Base-by-base conservation (phyloP, 179 eudicot genomes). In the Spergularia azorica region DNA sequence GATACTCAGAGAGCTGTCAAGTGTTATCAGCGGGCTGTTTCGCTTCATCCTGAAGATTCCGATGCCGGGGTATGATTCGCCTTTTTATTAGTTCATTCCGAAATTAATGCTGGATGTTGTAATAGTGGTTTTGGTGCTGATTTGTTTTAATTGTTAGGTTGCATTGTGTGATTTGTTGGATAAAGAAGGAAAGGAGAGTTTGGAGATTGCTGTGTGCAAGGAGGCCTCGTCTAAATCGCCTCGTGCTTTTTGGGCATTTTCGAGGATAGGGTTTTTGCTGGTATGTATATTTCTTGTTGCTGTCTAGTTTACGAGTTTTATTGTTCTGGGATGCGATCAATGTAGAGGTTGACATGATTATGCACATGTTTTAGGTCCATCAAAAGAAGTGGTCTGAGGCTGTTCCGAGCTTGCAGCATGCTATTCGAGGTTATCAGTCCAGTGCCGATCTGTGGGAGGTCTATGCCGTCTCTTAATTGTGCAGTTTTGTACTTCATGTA, bases 381-480 rank as follows among this genome's bases (percentile, higher is more conserved):
- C 97, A 89, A 71, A 83, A 86, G 71, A 91, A 87, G 74, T 95
- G 96, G 97, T 82, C 94, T 54, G 96, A 91, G 80, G 97, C 99
- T 75, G 93, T 94, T 71, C 96, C 84, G 38, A 91, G 88, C 81
- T 94, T 95, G 75, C 98, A 93, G 82, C 89, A 94, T 77, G 97
- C 97, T 46, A 93, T 95, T 79, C 88, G 99, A 62, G 98, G 98
- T 69, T 90, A 88, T 83, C 98, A 94, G 26, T 70, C 87, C 65
- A 85, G 84, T 79, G 90, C 98, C 81, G 98, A 93, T 86, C 87
- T 94, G 77, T 95, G 99, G 99, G 98, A 95, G 84, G 99, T 91
- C 73, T 72, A 84, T 82, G 54, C 56, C 54, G 18, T 72, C 56
- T 16, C 32, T 78, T 14, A 39, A 76, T 57, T 16, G 46, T 9